Base-by-base conservation (phyloP, 176 grass and related monocot species). In the Oryza coarctata region DNA sequence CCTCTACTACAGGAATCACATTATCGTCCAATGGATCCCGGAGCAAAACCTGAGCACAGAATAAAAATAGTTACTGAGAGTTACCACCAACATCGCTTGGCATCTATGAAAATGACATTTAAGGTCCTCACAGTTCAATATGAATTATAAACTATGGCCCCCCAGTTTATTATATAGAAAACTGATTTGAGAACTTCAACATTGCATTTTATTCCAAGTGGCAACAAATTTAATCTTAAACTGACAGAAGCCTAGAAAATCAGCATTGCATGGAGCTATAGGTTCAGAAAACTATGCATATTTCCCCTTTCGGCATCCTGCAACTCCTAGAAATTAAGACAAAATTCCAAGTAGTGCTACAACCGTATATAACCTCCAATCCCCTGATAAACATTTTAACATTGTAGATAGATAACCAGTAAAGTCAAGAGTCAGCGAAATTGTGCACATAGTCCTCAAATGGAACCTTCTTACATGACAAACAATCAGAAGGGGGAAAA, bases 1-100 rank as follows among this genome's bases (percentile, higher is more conserved):
- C 90, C 86, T 94, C 88, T 74, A 94, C 92, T 13, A 98, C 87
- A 12, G 95, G 95, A 63, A 89, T 88, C 13, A 98, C 95, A 93
- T 88, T 91, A 22, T 92, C 92, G 61, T 94, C 92, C 28, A 49
- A 86, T 73, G 95, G 95, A 68, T 98, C 92, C 72, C 95, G 94
- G 73, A 98, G 90, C 81, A 98, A 85, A 70, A 98, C 90, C 95
- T 98, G 77, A 70, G 23, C 74, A 62, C 41, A 74, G 12, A 7
- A 9, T 69, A 71, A 77, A 73, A 39, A 20, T 7, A 62, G 12
- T 9, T 68, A 61, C 30, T 25, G 12, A 89, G 67, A 87, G 14
- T 71, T 31, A 62, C 27, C 82, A 72, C 15, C 70, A 18, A 18
- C 13, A 23, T 27, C 39, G 9, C 34, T 18, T 62, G 47, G 62